phyloP scores from a whole-genome alignment of 2,329 filamentous ascomycete genomes.

The Fusarium oligoseptatum region DNA sequence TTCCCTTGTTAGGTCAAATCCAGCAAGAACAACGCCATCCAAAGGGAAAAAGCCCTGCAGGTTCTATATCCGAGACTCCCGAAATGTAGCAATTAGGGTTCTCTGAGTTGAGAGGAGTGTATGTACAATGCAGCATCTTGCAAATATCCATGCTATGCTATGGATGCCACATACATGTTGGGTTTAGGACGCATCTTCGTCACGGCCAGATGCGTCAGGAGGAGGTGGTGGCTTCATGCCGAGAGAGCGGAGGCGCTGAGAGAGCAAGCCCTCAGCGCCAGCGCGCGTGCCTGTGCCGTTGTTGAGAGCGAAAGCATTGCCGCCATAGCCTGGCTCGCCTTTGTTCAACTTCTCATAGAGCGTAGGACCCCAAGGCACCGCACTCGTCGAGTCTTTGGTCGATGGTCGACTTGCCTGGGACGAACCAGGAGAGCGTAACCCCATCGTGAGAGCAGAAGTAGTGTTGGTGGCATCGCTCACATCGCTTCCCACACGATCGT shows the following conservation, averaged over 20 bases:
- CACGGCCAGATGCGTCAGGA: constrained; percentile 5
- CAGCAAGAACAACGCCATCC: constrained; percentile 8
- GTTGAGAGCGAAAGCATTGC: constrained; percentile 61
- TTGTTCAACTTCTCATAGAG: constrained; percentile 77
- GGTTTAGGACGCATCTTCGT: constrained; percentile 13
- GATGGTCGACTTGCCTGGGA: constrained; percentile 51
- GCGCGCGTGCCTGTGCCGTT: constrained; percentile 52
- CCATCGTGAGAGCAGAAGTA: constrained; percentile 38
- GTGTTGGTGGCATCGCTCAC: constrained; percentile 48
- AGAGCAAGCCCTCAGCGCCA: constrained; percentile 75
- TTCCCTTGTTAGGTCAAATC: background rate
- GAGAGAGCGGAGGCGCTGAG: constrained; percentile 74
- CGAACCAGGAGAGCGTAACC: constrained; percentile 46
- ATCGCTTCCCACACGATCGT: constrained; percentile 51
- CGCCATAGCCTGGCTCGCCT: constrained; percentile 74
- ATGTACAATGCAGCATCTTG: constrained; percentile 20
- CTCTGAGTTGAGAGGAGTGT: background rate
- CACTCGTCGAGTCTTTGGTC: constrained; percentile 51
- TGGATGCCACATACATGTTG: background rate
- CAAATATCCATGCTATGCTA: background rate
- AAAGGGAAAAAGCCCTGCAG: constrained; percentile 4
- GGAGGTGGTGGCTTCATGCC: constrained; percentile 58
- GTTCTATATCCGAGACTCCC: constrained; percentile 13
- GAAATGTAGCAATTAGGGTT: background rate
- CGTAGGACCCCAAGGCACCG: constrained; percentile 49